phyloP scores from a whole-genome alignment of 139 green algal species.

The Chlamydomonas urium region DNA sequence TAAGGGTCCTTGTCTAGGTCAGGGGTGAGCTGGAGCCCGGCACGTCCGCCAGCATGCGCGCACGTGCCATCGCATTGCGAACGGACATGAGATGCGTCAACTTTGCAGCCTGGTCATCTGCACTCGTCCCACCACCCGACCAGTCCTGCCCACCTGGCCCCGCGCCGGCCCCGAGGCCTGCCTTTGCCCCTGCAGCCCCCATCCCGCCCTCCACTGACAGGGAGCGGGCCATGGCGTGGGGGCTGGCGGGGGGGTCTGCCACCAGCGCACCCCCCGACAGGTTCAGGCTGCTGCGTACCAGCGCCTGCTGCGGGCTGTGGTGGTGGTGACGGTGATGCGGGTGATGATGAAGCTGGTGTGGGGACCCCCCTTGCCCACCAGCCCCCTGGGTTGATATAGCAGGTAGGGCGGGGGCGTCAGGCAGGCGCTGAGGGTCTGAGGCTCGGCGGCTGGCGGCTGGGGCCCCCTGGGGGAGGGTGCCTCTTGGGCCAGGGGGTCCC shows the following conservation, averaged over 20 bases:
- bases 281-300: background rate
- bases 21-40: too few species aligned
- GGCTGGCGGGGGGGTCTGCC: background rate
- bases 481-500: too few species aligned
- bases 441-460: background rate
- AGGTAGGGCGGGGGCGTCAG: background rate
- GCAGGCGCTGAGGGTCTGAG: background rate
- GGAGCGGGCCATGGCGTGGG: background rate
- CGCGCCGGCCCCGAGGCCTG: background rate
- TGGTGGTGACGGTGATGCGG: too few species aligned
- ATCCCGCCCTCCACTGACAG: background rate
- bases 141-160: background rate
- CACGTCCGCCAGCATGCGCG: too few species aligned
- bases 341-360: too few species aligned
- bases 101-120: conserved; percentile 1
- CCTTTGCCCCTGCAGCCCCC: background rate
- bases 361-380: too few species aligned
- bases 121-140: background rate
- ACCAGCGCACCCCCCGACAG: background rate
- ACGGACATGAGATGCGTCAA: background rate
- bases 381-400: too few species aligned
- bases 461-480: background rate
- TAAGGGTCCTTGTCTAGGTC: too few species aligned
- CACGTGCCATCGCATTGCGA: conserved; percentile 3
- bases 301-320: background rate